Evolutionary conservation across 768 basidiomycete genomes (phyloP).

Genomic region (Tylopilus sp.): DNA sequence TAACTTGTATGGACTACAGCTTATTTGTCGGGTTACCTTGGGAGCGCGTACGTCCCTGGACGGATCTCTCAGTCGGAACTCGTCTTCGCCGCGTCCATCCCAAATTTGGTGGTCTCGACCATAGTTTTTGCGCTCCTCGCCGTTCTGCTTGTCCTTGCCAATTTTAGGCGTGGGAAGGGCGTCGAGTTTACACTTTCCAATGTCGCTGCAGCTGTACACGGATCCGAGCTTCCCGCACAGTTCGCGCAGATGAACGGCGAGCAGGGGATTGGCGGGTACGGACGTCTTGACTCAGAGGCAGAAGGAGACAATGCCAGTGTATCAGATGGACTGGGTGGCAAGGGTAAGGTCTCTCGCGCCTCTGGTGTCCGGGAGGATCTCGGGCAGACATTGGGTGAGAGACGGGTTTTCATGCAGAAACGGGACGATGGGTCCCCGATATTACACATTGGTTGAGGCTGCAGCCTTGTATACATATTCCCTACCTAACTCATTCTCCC

Average conservation of each 20-base stretch:
- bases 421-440: conserved; percentile 18
- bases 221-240: conserved; percentile 23
- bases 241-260: conserved; percentile 4
- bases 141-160: conserved; percentile 15
- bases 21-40: conserved; percentile 21
- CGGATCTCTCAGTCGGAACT: conserved; percentile 18
- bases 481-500: no score
- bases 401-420: conserved; percentile 13
- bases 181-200: conserved; percentile 23
- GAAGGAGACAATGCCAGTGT: neutral
- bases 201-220: conserved; percentile 20
- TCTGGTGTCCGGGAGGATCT: conserved; percentile 1
- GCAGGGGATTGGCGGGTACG: neutral
- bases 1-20: neutral
- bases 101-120: conserved; percentile 25
- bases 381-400: conserved; percentile 5
- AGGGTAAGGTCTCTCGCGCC: neutral
- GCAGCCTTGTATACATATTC: no score
- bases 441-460: no score
- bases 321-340: neutral
- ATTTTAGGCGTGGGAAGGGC: conserved; percentile 24
- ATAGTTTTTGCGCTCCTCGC: conserved; percentile 23
- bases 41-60: conserved; percentile 29
- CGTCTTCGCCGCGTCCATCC: conserved; percentile 27
- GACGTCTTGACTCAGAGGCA: neutral